Percentiles rank a stretch among this genome's conserved stretches.
Evolutionary conservation across 106 monocot genomes (phyloP).

Genomic region (Ottelia alismoides): DNA sequence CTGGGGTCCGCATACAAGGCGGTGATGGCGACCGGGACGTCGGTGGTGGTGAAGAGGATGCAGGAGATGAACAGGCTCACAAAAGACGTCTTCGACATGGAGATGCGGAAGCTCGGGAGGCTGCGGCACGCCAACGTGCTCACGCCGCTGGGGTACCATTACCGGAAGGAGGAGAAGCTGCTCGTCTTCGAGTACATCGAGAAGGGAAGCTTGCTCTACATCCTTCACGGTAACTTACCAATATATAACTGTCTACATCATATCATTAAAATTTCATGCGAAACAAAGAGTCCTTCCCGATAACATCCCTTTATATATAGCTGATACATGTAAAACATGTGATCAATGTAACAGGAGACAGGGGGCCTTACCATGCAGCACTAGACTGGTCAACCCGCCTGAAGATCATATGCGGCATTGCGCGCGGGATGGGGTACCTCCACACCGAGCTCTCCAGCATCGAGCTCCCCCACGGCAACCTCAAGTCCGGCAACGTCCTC

Average conservation of each 20-base stretch:
- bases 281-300: too few relatives aligned
- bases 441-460: slow-evolving; percentile 34
- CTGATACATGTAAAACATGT: not conserved
- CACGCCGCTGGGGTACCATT: slow-evolving; percentile 64
- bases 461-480: slow-evolving; percentile 71
- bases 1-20: slow-evolving; percentile 73
- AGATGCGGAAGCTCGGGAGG: slow-evolving; percentile 54
- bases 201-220: slow-evolving; percentile 57
- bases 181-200: slow-evolving; percentile 55
- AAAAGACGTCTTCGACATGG: slow-evolving; percentile 45
- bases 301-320: not conserved
- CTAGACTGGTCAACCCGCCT: slow-evolving; percentile 62
- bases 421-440: slow-evolving; percentile 42
- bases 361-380: slow-evolving; percentile 41
- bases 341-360: slow-evolving; percentile 25
- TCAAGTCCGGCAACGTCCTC: slow-evolving; percentile 79
- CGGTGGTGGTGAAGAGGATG: slow-evolving; percentile 68
- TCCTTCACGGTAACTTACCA: slow-evolving; percentile 79
- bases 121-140: slow-evolving; percentile 59
- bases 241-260: not conserved
- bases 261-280: too few relatives aligned
- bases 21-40: slow-evolving; percentile 34
- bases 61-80: slow-evolving; percentile 46
- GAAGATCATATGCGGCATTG: slow-evolving; percentile 48
- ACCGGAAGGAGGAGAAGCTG: slow-evolving; percentile 65